phyloP scores from a whole-genome alignment of 805 yeast genomes.

The Limtongozyma cylindracea region DNA sequence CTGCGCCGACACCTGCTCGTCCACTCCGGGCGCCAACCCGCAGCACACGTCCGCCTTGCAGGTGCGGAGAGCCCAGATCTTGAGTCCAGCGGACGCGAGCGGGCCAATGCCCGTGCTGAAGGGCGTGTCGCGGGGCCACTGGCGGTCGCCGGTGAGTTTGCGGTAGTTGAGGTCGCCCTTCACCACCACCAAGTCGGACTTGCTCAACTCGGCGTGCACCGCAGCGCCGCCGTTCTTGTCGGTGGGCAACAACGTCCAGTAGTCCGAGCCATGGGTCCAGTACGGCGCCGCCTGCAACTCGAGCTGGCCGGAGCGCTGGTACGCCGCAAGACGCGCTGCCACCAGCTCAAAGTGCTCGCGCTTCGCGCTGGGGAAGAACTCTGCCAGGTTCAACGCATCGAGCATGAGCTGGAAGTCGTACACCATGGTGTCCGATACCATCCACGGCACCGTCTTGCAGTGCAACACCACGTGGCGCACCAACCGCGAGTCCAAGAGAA shows the following conservation, averaged over 20 bases:
- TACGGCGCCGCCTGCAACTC: conserved; percentile 27
- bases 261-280: conserved; percentile 70
- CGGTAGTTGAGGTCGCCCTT: conserved; percentile 95
- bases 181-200: conserved; percentile 52
- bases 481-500: conserved; percentile 36
- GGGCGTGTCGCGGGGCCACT: conserved; percentile 66
- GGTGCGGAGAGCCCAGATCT: conserved; percentile 60
- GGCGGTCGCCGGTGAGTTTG: conserved; percentile 75
- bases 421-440: conserved; percentile 87
- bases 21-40: conserved; percentile 51
- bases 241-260: conserved; percentile 48
- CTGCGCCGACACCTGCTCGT: conserved; percentile 32
- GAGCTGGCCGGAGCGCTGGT: conserved; percentile 5
- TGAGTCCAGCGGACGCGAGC: conserved; percentile 35
- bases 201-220: conserved; percentile 32
- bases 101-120: conserved; percentile 48
- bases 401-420: conserved; percentile 45
- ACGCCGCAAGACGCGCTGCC: conserved; percentile 4
- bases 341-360: conserved; percentile 5
- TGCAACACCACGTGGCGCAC: conserved; percentile 47
- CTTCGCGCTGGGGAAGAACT: conserved; percentile 16
- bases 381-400: conserved; percentile 23
- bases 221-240: no score
- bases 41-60: conserved; percentile 92
- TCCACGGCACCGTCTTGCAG: conserved; percentile 86